These are phyloP conservation scores for Coelastrella sp. DNA, from an alignment of 139 green algal genomes.

Conservation along the genomic window DNA sequence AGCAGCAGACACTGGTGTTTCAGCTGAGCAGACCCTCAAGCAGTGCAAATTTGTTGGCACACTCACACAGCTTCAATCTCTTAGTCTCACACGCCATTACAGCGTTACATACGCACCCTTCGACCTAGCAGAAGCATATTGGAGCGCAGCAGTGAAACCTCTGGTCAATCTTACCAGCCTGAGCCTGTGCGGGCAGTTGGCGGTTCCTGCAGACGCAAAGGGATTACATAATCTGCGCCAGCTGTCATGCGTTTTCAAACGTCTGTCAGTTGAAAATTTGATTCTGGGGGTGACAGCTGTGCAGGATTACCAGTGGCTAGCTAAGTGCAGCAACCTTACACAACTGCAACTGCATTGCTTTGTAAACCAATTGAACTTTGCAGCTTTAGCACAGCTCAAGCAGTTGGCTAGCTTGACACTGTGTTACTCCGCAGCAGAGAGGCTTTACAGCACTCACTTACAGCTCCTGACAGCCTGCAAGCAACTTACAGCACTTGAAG, in stretches of 20 bases:
- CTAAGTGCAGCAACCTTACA: background rate
- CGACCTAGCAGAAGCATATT: background rate
- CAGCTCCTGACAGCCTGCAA: background rate
- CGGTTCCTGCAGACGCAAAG: background rate
- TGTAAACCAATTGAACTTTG: background rate
- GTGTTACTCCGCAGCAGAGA: background rate
- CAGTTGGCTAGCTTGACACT: background rate
- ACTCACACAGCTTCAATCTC: background rate
- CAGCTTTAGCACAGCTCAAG: background rate
- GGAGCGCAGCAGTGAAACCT: background rate
- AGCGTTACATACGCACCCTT: background rate
- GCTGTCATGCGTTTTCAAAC: background rate
- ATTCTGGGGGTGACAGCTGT: background rate
- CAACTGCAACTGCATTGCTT: background rate
- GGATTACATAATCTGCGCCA: background rate
- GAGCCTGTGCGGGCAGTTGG: background rate
- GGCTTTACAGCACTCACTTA: background rate
- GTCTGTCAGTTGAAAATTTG: background rate
- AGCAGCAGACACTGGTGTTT: background rate
- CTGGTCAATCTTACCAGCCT: background rate
- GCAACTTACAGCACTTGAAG: background rate
- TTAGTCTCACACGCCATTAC: background rate
- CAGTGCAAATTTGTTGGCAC: background rate
- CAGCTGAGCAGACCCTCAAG: background rate
- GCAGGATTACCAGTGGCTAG: background rate